Conservation (phyloP, 208 protist genomes). For the Leishmania tropica region DNA sequence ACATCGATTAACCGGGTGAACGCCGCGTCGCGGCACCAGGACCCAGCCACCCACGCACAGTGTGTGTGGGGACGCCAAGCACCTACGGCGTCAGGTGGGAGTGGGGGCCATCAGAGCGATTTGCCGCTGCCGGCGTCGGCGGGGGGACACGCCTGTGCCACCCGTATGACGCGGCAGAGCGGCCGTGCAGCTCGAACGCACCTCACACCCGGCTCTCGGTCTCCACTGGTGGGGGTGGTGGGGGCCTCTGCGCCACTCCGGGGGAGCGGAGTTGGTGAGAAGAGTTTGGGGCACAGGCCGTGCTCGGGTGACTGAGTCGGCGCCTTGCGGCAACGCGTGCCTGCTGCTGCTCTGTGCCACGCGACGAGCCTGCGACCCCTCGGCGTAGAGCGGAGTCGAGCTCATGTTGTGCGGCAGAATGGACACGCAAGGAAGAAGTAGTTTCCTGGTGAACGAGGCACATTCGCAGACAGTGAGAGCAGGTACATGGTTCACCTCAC, state of each 20-base stretch:
- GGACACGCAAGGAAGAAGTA: background rate
- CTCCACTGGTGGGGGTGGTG: too few species aligned
- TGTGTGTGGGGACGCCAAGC: background rate
- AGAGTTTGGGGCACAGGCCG: too few species aligned
- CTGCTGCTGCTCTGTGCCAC: too few species aligned
- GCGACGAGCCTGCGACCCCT: too few species aligned
- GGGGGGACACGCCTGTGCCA: background rate
- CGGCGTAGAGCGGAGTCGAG: background rate
- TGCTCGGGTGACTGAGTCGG: too few species aligned
- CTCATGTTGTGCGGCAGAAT: background rate
- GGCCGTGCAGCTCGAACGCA: background rate
- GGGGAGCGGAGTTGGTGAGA: too few species aligned
- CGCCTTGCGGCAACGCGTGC: background rate
- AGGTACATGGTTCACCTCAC: background rate
- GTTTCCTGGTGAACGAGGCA: background rate
- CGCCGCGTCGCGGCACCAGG: too few species aligned
- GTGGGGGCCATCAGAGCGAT: background rate
- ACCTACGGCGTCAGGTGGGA: background rate
- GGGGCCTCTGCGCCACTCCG: too few species aligned
- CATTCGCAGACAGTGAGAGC: background rate
- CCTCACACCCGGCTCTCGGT: too few species aligned
- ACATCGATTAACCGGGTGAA: too few species aligned
- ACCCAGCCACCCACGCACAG: too few species aligned
- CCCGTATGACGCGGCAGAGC: background rate
- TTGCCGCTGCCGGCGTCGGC: background rate